Percentiles rank a stretch among this genome's conserved stretches.
Conservation (phyloP, 169 alveolate species). For the Blepharisma undulans region DNA sequence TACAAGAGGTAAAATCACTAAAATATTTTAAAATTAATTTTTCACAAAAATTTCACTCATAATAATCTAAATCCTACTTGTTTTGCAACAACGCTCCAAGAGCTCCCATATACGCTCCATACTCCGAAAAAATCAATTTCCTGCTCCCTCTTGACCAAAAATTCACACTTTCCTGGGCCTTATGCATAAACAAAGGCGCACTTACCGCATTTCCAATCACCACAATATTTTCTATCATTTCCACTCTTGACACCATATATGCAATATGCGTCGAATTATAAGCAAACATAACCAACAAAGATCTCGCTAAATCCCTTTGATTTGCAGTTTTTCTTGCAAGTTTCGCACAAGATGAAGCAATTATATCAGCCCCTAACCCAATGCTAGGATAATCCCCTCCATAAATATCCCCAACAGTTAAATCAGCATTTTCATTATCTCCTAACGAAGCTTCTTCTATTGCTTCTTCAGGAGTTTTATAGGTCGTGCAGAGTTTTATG, state of each 20-base stretch:
- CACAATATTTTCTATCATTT: conserved; percentile 54
- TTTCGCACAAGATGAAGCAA: conserved; percentile 69
- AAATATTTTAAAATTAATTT: too few relatives aligned
- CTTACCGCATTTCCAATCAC: conserved; percentile 49
- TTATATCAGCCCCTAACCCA: conserved; percentile 52
- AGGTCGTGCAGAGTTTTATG: conserved; percentile 41
- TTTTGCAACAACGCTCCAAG: neutral
- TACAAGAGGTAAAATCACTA: too few relatives aligned
- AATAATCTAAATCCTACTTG: neutral
- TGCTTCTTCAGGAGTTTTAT: conserved; percentile 61
- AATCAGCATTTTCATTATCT: conserved; percentile 56
- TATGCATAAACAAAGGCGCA: neutral
- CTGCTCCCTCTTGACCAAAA: neutral
- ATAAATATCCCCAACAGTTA: conserved; percentile 78
- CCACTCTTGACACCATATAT: conserved; percentile 46
- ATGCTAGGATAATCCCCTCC: conserved; percentile 59
- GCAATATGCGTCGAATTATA: conserved; percentile 54
- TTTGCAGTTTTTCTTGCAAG: conserved; percentile 39
- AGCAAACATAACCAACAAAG: conserved; percentile 57
- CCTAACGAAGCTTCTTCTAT: conserved; percentile 57
- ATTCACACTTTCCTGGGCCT: neutral
- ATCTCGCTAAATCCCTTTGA: conserved; percentile 62
- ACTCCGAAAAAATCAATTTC: neutral
- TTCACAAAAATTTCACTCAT: too few relatives aligned
- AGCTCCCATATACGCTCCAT: conserved; percentile 16